Percentiles rank a stretch among this genome's conserved stretches.
Conservation (phyloP, 495 filamentous ascomycete species). For the Extremus antarcticus region DNA sequence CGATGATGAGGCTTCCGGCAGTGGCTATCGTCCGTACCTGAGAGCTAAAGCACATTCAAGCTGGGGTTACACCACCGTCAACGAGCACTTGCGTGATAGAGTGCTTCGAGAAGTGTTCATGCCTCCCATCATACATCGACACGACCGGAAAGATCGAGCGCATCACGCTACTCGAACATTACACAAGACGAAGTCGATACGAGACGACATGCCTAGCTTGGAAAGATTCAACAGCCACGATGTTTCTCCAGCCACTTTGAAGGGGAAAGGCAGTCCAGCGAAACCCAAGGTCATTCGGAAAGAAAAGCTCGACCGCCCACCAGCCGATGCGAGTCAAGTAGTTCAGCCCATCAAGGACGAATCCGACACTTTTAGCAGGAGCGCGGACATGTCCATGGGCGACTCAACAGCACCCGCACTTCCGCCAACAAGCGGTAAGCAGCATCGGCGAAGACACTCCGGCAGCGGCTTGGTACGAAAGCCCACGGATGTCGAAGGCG, state of each 20-base stretch:
- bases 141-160: constrained; percentile 50
- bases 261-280: neutral
- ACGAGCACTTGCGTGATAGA: constrained; percentile 75
- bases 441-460: constrained; percentile 56
- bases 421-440: neutral
- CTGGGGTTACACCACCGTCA: constrained; percentile 95
- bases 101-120: constrained; percentile 91
- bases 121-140: constrained; percentile 64
- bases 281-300: neutral
- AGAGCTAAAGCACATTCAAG: constrained; percentile 45
- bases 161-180: constrained; percentile 37
- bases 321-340: neutral
- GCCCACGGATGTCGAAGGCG: constrained; percentile 49
- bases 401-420: neutral
- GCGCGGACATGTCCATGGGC: constrained; percentile 12
- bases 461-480: constrained; percentile 64
- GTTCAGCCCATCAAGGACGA: neutral
- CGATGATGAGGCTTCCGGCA: constrained; percentile 12
- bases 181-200: constrained; percentile 33
- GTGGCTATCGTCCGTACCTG: constrained; percentile 16
- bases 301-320: neutral
- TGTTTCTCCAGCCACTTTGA: constrained; percentile 15
- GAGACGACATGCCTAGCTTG: constrained; percentile 8
- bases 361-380: constrained; percentile 8
- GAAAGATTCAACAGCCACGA: constrained; percentile 28